These are phyloP conservation scores for Candida boleticola DNA, from an alignment of 805 yeast genomes.

Conservation along the genomic window DNA sequence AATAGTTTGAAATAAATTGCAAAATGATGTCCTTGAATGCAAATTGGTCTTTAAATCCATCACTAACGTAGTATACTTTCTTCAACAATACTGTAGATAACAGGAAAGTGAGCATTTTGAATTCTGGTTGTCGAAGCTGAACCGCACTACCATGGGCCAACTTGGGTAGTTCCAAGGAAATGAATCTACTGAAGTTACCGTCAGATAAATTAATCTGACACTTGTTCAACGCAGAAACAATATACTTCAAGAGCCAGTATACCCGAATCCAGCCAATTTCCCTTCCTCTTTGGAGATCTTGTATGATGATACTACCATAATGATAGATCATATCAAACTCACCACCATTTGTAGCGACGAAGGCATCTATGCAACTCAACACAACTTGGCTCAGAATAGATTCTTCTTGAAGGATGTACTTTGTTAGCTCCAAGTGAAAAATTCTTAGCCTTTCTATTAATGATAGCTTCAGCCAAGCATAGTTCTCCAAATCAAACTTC, in stretches of 20 bases:
- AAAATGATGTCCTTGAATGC: conserved; percentile 9
- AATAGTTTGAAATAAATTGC: no score
- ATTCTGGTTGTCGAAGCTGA: no score
- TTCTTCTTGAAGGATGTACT: conserved; percentile 1
- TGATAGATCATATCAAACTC: conserved; percentile 22
- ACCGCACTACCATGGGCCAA: background rate
- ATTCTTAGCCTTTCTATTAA: conserved; percentile 21
- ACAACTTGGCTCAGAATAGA: no score
- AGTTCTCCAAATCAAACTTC: conserved; percentile 18
- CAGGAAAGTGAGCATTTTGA: no score
- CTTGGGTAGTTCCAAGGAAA: background rate
- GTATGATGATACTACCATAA: conserved; percentile 15
- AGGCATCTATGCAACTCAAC: background rate
- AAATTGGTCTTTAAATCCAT: conserved; percentile 33
- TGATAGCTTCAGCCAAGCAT: conserved; percentile 21
- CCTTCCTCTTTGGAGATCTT: conserved; percentile 7
- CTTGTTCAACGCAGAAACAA: conserved; percentile 11
- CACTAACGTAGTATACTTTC: conserved; percentile 21
- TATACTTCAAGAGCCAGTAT: conserved; percentile 20
- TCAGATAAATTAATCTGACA: conserved; percentile 20
- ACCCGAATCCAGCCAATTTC: conserved; percentile 27
- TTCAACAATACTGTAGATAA: conserved; percentile 13
- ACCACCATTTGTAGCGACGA: background rate
- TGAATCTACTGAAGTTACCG: conserved; percentile 11
- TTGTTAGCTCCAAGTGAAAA: conserved; percentile 24